phyloP scores from a whole-genome alignment of 2,329 filamentous ascomycete genomes.

The Lecanicillium sp. region DNA sequence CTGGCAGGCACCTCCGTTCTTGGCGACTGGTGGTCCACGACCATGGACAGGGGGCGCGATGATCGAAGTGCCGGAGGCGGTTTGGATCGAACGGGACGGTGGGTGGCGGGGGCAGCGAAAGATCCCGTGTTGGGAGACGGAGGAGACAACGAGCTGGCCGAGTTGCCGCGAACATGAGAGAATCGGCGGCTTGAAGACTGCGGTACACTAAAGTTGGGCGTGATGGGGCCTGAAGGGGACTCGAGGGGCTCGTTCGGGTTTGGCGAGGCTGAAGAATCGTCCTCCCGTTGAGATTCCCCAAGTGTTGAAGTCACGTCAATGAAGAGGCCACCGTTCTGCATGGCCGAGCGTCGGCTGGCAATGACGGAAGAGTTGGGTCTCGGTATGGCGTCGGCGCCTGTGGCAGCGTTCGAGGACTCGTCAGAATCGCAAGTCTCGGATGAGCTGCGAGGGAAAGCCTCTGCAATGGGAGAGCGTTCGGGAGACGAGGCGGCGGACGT shows the following conservation, averaged over 20 bases:
- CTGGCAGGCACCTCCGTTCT: slow-evolving; percentile 22
- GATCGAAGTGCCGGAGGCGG: slow-evolving; percentile 43
- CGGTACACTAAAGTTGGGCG: slow-evolving; percentile 51
- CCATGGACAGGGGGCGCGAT: slow-evolving; percentile 48
- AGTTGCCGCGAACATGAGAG: slow-evolving; percentile 32
- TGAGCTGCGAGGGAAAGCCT: slow-evolving; percentile 36
- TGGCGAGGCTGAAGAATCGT: neutral
- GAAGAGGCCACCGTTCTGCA: slow-evolving; percentile 41
- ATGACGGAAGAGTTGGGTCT: slow-evolving; percentile 50
- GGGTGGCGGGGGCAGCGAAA: slow-evolving; percentile 14
- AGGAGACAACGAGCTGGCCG: slow-evolving; percentile 14
- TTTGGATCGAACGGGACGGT: slow-evolving; percentile 27
- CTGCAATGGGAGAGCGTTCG: slow-evolving; percentile 48
- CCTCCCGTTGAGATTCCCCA: slow-evolving; percentile 16
- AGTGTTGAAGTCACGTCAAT: slow-evolving; percentile 33
- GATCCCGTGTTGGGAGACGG: slow-evolving; percentile 17
- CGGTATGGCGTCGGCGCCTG: slow-evolving; percentile 31
- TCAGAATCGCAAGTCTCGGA: slow-evolving; percentile 18
- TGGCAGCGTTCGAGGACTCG: slow-evolving; percentile 18
- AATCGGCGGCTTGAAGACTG: slow-evolving; percentile 40
- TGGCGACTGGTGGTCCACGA: slow-evolving; percentile 48
- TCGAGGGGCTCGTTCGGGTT: slow-evolving; percentile 4
- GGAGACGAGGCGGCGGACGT: slow-evolving; percentile 56
- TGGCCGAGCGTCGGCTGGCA: slow-evolving; percentile 44
- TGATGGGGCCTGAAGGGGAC: slow-evolving; percentile 20